Evolutionary conservation across 139 green algal genomes (phyloP).

Genomic region (Astrephomene gubernaculifera): DNA sequence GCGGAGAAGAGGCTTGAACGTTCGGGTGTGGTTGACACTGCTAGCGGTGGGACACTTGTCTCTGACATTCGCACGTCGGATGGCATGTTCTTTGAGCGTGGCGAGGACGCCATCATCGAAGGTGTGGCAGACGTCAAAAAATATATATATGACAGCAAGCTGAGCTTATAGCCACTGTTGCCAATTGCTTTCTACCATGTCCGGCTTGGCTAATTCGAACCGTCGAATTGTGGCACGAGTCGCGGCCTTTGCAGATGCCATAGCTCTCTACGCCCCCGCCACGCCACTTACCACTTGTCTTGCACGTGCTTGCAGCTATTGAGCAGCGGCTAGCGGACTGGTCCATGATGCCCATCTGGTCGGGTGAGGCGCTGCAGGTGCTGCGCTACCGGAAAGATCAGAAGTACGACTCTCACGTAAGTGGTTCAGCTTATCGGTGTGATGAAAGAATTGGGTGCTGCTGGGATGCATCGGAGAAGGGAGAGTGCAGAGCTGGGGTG

Average conservation of each 20-base stretch:
- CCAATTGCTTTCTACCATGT: too few species aligned
- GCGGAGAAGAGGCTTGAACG: slow-evolving; percentile 59
- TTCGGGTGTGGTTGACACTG: slow-evolving; percentile 57
- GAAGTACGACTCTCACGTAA: slow-evolving; percentile 73
- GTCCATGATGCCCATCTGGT: slow-evolving; percentile 50
- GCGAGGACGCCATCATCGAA: slow-evolving; percentile 51
- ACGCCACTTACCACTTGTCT: too few species aligned
- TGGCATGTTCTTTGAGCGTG: slow-evolving; percentile 58
- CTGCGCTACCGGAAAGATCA: slow-evolving; percentile 77
- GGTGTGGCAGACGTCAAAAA: slow-evolving; percentile 23
- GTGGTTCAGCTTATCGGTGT: too few species aligned
- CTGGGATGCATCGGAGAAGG: too few species aligned
- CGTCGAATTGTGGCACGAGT: too few species aligned
- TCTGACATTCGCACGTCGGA: slow-evolving; percentile 49
- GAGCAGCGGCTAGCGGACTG: slow-evolving; percentile 50
- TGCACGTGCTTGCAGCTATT: slow-evolving; percentile 6
- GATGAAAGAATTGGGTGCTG: too few species aligned
- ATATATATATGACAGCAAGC: too few species aligned
- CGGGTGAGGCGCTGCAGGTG: slow-evolving; percentile 75
- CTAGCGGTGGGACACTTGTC: slow-evolving; percentile 1
- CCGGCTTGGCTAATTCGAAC: too few species aligned
- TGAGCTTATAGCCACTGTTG: too few species aligned
- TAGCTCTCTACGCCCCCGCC: too few species aligned
- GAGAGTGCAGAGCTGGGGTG: too few species aligned
- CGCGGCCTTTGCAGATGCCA: too few species aligned